Percentiles rank a stretch among this genome's conserved stretches.
Conservation (phyloP, 345 rosid genomes). For the Firmiana major region DNA sequence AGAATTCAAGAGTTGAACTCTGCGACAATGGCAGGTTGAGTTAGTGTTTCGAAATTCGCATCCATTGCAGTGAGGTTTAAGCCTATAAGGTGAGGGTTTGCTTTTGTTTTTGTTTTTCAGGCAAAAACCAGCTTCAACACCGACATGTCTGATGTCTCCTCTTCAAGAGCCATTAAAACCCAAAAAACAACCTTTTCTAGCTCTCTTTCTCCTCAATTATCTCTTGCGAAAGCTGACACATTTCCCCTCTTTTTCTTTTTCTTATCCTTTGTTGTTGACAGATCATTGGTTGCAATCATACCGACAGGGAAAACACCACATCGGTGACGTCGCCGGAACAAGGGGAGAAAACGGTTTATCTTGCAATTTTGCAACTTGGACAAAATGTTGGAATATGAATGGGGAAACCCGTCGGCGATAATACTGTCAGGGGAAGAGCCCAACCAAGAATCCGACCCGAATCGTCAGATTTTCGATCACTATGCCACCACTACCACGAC, state of each 20-base stretch:
- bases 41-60: conserved; percentile 38
- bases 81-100: neutral
- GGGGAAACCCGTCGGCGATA: conserved; percentile 65
- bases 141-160: conserved; percentile 61
- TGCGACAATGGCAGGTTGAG: neutral
- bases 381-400: conserved; percentile 81
- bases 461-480: conserved; percentile 48
- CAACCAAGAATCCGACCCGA: conserved; percentile 44
- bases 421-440: conserved; percentile 43
- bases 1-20: conserved; percentile 4
- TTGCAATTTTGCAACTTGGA: neutral
- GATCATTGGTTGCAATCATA: conserved; percentile 11
- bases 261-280: conserved; percentile 15
- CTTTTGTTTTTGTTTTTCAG: conserved; percentile 9
- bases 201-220: neutral
- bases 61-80: neutral
- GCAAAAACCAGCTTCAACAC: conserved; percentile 35
- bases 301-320: neutral
- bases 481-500: conserved; percentile 25
- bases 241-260: conserved; percentile 7
- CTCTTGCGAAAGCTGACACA: conserved; percentile 2
- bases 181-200: neutral
- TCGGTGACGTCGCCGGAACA: conserved; percentile 17
- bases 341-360: neutral
- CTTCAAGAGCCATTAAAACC: neutral